A percentile compares a stretch with the other conserved stretches of the same genome.
phyloP scores from a whole-genome alignment of 2,329 filamentous ascomycete genomes.

The Aspergillus japonicus region DNA sequence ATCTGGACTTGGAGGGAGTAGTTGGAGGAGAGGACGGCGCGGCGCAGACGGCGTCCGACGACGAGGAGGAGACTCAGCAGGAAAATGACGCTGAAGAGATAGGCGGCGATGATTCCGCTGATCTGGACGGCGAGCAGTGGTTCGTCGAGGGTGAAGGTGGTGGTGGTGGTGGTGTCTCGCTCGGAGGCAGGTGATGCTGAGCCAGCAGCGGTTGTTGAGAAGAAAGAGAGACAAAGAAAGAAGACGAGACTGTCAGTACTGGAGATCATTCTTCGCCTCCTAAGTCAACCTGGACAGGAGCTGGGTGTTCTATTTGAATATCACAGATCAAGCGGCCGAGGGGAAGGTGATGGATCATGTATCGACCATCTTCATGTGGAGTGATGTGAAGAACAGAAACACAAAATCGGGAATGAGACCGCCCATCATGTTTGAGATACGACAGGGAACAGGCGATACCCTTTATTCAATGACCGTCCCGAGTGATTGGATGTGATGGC shows the following conservation, averaged over 20 bases:
- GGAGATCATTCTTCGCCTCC: neutral
- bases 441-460: neutral
- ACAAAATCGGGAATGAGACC: too few relatives aligned
- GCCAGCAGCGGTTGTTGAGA: constrained; percentile 12
- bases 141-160: constrained; percentile 52
- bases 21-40: constrained; percentile 53
- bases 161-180: constrained; percentile 5
- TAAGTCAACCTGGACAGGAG: neutral
- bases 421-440: neutral
- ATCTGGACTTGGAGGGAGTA: constrained; percentile 57
- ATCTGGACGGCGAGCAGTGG: constrained; percentile 76
- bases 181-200: constrained; percentile 11
- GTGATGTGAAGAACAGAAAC: neutral
- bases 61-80: constrained; percentile 66
- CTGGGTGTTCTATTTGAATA: too few relatives aligned
- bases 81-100: constrained; percentile 73
- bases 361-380: neutral
- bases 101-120: constrained; percentile 78
- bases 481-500: constrained; percentile 13
- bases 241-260: neutral
- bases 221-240: neutral
- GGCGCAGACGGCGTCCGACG: constrained; percentile 57
- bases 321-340: neutral
- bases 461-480: neutral
- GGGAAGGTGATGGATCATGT: neutral